phyloP scores from a whole-genome alignment of 2,329 filamentous ascomycete genomes.

The Talaromyces funiculosus region DNA sequence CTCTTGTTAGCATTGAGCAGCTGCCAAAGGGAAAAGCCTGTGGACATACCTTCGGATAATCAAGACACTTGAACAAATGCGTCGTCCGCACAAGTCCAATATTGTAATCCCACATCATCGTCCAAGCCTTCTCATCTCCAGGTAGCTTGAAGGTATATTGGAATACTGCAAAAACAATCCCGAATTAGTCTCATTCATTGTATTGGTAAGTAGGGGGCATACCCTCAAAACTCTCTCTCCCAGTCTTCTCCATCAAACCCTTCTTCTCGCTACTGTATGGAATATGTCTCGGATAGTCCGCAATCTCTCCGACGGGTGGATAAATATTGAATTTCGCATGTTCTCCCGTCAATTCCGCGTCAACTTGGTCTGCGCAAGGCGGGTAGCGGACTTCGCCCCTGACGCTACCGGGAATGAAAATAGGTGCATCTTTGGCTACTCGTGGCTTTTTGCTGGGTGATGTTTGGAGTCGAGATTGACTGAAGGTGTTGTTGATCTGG shows the following conservation, averaged over 20 bases:
- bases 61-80: slow-evolving; percentile 85
- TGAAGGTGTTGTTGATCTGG: not conserved
- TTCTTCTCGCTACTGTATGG: slow-evolving; percentile 96
- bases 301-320: slow-evolving; percentile 54
- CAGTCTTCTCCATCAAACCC: slow-evolving; percentile 77
- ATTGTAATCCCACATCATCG: slow-evolving; percentile 96
- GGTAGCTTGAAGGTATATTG: slow-evolving; percentile 73
- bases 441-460: slow-evolving; percentile 34
- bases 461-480: not conserved
- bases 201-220: slow-evolving; percentile 21
- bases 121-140: slow-evolving; percentile 60
- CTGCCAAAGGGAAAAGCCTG: not conserved
- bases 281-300: slow-evolving; percentile 65
- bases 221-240: slow-evolving; percentile 85
- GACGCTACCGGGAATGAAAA: slow-evolving; percentile 57
- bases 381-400: slow-evolving; percentile 67
- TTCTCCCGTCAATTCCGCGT: slow-evolving; percentile 47
- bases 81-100: slow-evolving; percentile 90
- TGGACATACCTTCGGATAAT: slow-evolving; percentile 69
- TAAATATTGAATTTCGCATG: slow-evolving; percentile 61
- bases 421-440: slow-evolving; percentile 58
- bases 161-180: slow-evolving; percentile 25
- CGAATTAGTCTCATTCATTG: no score
- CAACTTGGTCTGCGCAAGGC: slow-evolving; percentile 64
- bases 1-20: not conserved